Evolutionary conservation across 1,284 basidiomycete genomes (phyloP).

Genomic region (Farysia itapuensis): DNA sequence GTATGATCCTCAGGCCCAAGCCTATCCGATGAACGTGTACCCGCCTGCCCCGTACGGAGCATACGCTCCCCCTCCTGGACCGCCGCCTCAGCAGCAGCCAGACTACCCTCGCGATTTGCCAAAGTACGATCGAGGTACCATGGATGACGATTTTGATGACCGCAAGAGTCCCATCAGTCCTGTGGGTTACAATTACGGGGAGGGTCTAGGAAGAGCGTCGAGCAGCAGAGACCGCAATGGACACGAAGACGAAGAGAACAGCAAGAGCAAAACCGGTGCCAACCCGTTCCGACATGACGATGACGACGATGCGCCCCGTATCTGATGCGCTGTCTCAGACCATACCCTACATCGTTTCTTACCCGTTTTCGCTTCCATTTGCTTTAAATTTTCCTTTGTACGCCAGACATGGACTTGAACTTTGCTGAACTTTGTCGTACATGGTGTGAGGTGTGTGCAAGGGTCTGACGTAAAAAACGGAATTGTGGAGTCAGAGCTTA

Average conservation of each 20-base stretch:
- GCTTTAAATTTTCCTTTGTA: no score
- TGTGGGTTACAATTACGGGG: slow-evolving; percentile 7
- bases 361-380: no score
- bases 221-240: slow-evolving; percentile 18
- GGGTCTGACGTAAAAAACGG: no score
- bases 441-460: no score
- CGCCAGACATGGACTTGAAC: no score
- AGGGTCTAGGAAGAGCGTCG: slow-evolving; percentile 11
- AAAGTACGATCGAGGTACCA: slow-evolving; percentile 23
- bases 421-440: no score
- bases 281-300: slow-evolving; percentile 8
- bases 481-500: no score
- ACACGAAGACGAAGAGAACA: slow-evolving; percentile 12
- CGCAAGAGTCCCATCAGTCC: slow-evolving; percentile 30
- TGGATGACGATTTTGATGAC: slow-evolving; percentile 31
- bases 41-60: slow-evolving; percentile 27
- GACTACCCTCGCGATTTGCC: slow-evolving; percentile 19
- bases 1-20: slow-evolving; percentile 34
- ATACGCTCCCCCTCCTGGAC: slow-evolving; percentile 17
- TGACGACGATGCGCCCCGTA: slow-evolving; percentile 28
- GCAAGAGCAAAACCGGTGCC: slow-evolving; percentile 3
- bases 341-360: no score
- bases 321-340: no score
- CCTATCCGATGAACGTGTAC: slow-evolving; percentile 14
- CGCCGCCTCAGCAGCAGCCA: slow-evolving; percentile 5